Evolutionary conservation across 768 basidiomycete species (phyloP), one percentile per base, ranked within the genome.

Genomic region (Mycena galopus): DNA sequence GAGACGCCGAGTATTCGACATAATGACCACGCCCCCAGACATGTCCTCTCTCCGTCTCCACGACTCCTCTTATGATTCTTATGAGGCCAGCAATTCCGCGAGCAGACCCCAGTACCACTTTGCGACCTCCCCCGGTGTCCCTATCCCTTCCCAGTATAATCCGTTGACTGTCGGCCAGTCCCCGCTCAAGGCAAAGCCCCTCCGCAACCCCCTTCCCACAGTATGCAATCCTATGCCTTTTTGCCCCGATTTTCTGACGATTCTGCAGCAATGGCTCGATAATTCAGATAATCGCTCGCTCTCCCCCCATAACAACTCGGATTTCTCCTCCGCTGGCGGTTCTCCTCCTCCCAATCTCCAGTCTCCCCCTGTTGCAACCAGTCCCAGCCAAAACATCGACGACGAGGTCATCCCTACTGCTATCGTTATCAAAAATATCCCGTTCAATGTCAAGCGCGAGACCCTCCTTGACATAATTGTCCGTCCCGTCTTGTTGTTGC

Each of bases 401-500:
- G 96, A 98, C 83, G 96, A 98, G 82, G 88, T 98, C 82, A 99
- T 99, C 84, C 97, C 97, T 66, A 99, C 97, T 12, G 98, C 98
- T 65, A 98, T 99, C 79, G 98, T 99, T 80, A 98, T 99, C 83
- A 99, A 99, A 91, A 98, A 98, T 87, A 99, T 99, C 86, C 97
- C 97, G 76, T 99, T 99, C 88, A 96, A 96, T 78, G 96, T 98
- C 76, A 95, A 96, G 85, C 93, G 95, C 79, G 97, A 99, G 85
- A 95, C 95, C 53, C 90, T 99, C 77, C 91, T 99, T 79, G 93
- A 94, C 85, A 96, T 98, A 81, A 99, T 99, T 81, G 97, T 97
- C 69, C 75, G 95, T 90, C 58, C 61, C 75, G 67, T 66, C 53
- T 59, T 74, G 64, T 67, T 66, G 50, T 25, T 69, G 59, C 72